phyloP scores from a whole-genome alignment of 73 alveolate genomes.

The Paramecium octaurelia region DNA sequence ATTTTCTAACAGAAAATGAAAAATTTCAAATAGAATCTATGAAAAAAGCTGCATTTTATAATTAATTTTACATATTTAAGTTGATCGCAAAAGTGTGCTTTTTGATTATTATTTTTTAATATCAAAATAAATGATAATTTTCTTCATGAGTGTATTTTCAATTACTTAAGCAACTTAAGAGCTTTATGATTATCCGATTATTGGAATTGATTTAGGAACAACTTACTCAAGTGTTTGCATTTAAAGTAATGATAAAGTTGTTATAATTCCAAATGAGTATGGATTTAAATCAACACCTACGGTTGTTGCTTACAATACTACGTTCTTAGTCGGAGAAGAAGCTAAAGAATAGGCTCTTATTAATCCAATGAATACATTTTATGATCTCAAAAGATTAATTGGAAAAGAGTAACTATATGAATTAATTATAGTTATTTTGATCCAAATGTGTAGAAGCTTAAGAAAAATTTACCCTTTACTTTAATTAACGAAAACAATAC shows the following conservation, averaged over 20 bases:
- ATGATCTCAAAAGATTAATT: background rate
- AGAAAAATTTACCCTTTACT: background rate
- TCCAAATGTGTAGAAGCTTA: background rate
- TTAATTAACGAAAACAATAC: background rate
- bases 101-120: too few species aligned
- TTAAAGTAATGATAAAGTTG: background rate
- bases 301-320: background rate
- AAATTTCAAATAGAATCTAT: too few species aligned
- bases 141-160: too few species aligned
- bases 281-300: background rate
- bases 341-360: background rate
- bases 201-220: background rate
- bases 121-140: too few species aligned
- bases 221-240: background rate
- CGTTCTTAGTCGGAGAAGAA: background rate
- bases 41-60: too few species aligned
- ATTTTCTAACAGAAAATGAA: too few species aligned
- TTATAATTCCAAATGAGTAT: background rate
- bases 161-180: too few species aligned
- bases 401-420: background rate
- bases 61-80: too few species aligned
- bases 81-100: too few species aligned
- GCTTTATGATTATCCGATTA: background rate
- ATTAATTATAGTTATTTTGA: background rate
- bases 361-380: background rate